Conservation (phyloP, 768 basidiomycete species). For the Zangia roseola region DNA sequence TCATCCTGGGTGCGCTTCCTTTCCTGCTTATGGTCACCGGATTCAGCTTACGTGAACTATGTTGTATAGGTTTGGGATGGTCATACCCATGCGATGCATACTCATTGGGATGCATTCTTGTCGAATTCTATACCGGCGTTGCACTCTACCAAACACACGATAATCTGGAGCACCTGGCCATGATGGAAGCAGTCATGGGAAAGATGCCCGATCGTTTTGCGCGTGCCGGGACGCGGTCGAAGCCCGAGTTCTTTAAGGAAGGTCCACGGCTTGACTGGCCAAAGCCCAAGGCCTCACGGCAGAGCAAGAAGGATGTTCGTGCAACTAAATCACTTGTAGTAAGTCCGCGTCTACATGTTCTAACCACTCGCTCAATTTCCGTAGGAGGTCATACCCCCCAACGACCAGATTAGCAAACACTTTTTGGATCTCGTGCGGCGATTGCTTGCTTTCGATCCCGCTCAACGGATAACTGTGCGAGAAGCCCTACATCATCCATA, state of each 20-base stretch:
- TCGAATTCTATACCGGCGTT: conserved; percentile 96
- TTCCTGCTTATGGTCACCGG: conserved; percentile 4
- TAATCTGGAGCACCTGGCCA: conserved; percentile 97
- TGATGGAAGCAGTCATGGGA: conserved; percentile 99
- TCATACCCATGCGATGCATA: conserved; percentile 98
- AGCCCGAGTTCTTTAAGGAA: conserved; percentile 93
- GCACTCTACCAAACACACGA: conserved; percentile 99
- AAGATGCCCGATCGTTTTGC: conserved; percentile 91
- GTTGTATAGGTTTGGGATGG: conserved; percentile 85
- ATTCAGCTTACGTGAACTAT: conserved; percentile 13
- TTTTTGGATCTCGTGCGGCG: conserved; percentile 88
- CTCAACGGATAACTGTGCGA: conserved; percentile 81
- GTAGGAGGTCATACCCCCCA: conserved; percentile 83
- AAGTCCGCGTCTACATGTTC: conserved; percentile 25
- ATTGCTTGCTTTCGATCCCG: conserved; percentile 88
- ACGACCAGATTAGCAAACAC: conserved; percentile 68
- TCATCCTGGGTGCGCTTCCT: conserved; percentile 81
- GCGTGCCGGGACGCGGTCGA: conserved; percentile 69
- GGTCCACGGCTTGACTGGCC: conserved; percentile 89
- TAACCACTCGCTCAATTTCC: conserved; percentile 1
- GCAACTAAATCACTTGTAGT: conserved; percentile 79
- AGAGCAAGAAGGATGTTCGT: conserved; percentile 92
- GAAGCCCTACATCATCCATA: conserved; percentile 89
- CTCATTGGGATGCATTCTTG: conserved; percentile 96
- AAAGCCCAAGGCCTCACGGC: conserved; percentile 79